phyloP scores from a whole-genome alignment of 768 basidiomycete genomes.

The Termitomyces sp. region DNA sequence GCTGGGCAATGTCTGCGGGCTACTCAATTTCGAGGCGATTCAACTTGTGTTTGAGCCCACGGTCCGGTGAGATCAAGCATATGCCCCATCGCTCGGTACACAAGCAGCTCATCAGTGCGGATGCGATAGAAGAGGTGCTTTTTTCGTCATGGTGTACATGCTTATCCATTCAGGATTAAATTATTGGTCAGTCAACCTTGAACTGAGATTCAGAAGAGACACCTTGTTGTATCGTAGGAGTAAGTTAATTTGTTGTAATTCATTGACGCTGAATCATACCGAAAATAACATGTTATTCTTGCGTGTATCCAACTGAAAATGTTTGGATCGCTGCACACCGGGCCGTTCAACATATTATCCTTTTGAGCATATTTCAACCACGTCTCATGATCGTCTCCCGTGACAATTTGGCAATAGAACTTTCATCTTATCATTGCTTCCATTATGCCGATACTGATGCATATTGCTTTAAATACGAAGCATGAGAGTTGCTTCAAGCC shows the following conservation, averaged over 20 bases:
- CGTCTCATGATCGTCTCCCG: conserved; percentile 8
- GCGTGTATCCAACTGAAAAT: background rate
- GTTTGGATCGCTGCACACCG: conserved; percentile 19
- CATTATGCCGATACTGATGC: background rate
- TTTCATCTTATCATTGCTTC: background rate
- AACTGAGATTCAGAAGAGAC: background rate
- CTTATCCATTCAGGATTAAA: background rate
- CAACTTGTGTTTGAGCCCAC: background rate
- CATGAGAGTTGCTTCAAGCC: background rate
- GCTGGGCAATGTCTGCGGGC: too few relatives aligned
- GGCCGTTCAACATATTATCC: background rate
- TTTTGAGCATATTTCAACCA: background rate
- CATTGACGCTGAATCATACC: background rate
- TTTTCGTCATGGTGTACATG: background rate
- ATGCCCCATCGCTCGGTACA: too few relatives aligned
- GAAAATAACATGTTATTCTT: background rate
- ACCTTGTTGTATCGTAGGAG: background rate
- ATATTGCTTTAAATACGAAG: conserved; percentile 3
- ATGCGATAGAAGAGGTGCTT: background rate
- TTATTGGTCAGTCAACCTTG: background rate
- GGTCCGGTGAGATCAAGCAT: background rate
- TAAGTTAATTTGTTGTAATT: background rate
- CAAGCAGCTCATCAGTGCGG: background rate
- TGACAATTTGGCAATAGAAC: conserved; percentile 4
- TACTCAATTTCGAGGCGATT: background rate